These are phyloP conservation scores for Magnaporthales sp. DNA, from an alignment of 2,329 filamentous ascomycete genomes.

Conservation along the genomic window DNA sequence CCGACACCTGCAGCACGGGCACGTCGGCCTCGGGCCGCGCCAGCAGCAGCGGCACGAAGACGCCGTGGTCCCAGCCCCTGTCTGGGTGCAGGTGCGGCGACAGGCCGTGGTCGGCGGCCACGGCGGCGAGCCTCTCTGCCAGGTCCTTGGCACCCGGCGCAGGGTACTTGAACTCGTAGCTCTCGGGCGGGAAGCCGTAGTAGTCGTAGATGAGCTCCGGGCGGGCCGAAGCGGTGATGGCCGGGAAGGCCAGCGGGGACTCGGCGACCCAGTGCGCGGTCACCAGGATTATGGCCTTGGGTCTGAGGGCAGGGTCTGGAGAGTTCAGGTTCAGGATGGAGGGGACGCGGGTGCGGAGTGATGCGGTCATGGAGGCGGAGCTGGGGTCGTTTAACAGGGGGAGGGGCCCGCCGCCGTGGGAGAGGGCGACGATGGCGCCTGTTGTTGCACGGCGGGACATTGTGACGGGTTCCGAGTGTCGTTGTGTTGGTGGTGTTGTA, in stretches of 20 bases:
- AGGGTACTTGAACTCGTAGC: slow-evolving; percentile 46
- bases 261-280: slow-evolving; percentile 49
- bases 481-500: neutral
- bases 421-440: slow-evolving; percentile 36
- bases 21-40: slow-evolving; percentile 41
- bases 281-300: slow-evolving; percentile 41
- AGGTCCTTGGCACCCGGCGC: slow-evolving; percentile 46
- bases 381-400: slow-evolving; percentile 46
- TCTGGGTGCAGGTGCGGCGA: slow-evolving; percentile 25
- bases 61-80: slow-evolving; percentile 52
- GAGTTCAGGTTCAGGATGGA: slow-evolving; percentile 41
- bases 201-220: slow-evolving; percentile 50
- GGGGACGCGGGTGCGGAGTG: slow-evolving; percentile 43
- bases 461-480: neutral
- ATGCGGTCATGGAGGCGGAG: slow-evolving; percentile 40
- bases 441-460: neutral
- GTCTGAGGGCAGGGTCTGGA: slow-evolving; percentile 29
- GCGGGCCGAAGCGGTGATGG: slow-evolving; percentile 37
- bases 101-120: slow-evolving; percentile 37
- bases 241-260: slow-evolving; percentile 43
- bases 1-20: slow-evolving; percentile 49
- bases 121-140: slow-evolving; percentile 37
- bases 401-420: slow-evolving; percentile 47
- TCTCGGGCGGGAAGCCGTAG: slow-evolving; percentile 46
- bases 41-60: slow-evolving; percentile 49